A percentile compares a stretch with the other conserved stretches of the same genome.
These are phyloP conservation scores for Yamadazyma philogaea DNA, from an alignment of 805 yeast genomes.

Conservation along the genomic window DNA sequence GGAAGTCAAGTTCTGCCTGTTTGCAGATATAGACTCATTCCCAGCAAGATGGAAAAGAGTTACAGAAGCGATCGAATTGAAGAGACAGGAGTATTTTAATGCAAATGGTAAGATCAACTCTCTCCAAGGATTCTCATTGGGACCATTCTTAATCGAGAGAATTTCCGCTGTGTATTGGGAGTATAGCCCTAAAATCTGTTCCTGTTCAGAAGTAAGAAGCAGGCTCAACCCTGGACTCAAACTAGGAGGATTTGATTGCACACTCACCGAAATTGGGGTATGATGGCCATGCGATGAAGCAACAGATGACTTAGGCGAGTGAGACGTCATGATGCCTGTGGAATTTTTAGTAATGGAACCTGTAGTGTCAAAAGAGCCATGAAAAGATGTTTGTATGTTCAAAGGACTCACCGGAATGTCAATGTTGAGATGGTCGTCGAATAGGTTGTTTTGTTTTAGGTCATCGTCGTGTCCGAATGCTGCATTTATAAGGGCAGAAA, in stretches of 20 bases:
- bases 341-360: background rate
- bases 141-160: slow-evolving; percentile 63
- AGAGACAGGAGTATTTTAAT: slow-evolving; percentile 50
- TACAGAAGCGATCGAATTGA: slow-evolving; percentile 65
- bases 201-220: slow-evolving; percentile 29
- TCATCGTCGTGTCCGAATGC: slow-evolving; percentile 29
- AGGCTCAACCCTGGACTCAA: slow-evolving; percentile 6
- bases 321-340: background rate
- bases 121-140: slow-evolving; percentile 68
- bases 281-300: background rate
- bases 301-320: background rate
- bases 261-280: slow-evolving; percentile 9
- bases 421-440: slow-evolving; percentile 17
- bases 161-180: slow-evolving; percentile 40
- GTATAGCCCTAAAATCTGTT: slow-evolving; percentile 34
- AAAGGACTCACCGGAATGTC: slow-evolving; percentile 31
- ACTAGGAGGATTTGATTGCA: slow-evolving; percentile 8
- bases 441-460: slow-evolving; percentile 10
- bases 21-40: slow-evolving; percentile 35
- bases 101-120: slow-evolving; percentile 56
- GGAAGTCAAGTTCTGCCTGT: slow-evolving; percentile 42
- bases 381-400: slow-evolving; percentile 10
- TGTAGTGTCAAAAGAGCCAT: slow-evolving; percentile 3
- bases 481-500: slow-evolving; percentile 36
- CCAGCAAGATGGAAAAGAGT: slow-evolving; percentile 56